A percentile compares a stretch with the other conserved stretches of the same genome.
Evolutionary conservation across 768 basidiomycete species (phyloP).

Genomic region (Tricholoma terreum): DNA sequence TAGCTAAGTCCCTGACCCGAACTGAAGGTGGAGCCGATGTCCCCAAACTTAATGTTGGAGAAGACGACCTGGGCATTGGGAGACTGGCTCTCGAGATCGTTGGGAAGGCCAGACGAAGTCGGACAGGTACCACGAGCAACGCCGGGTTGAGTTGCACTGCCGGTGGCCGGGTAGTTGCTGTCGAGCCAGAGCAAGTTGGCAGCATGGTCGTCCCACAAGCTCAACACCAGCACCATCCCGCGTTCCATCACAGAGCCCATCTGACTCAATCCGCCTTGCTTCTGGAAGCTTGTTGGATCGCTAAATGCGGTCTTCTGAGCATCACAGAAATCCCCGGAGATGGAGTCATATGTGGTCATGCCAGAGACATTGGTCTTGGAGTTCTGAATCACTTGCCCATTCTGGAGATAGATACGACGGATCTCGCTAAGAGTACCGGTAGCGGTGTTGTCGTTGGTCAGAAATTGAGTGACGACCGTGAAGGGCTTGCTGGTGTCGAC

Average conservation of each 20-base stretch:
- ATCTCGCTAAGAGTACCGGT: constrained; percentile 38
- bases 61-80: constrained; percentile 31
- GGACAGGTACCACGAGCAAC: constrained; percentile 37
- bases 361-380: constrained; percentile 30
- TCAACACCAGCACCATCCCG: constrained; percentile 42
- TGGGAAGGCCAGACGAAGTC: constrained; percentile 33
- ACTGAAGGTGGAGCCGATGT: constrained; percentile 12
- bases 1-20: too few species aligned
- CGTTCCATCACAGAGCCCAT: constrained; percentile 32
- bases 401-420: constrained; percentile 41
- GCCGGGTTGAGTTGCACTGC: constrained; percentile 19
- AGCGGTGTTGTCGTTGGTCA: constrained; percentile 35
- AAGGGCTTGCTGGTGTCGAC: constrained; percentile 37
- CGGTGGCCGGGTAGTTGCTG: constrained; percentile 26
- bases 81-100: constrained; percentile 28
- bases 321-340: constrained; percentile 38
- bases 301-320: constrained; percentile 42
- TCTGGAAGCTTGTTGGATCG: constrained; percentile 40
- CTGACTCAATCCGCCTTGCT: constrained; percentile 36
- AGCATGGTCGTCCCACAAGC: constrained; percentile 40
- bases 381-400: constrained; percentile 38
- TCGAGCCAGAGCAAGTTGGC: constrained; percentile 24
- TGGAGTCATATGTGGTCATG: constrained; percentile 29
- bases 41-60: constrained; percentile 43
- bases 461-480: constrained; percentile 45